Evolutionary conservation across 139 green algal species (phyloP), one percentile per base, ranked within the genome.

Genomic region (Haematococcus sp.): DNA sequence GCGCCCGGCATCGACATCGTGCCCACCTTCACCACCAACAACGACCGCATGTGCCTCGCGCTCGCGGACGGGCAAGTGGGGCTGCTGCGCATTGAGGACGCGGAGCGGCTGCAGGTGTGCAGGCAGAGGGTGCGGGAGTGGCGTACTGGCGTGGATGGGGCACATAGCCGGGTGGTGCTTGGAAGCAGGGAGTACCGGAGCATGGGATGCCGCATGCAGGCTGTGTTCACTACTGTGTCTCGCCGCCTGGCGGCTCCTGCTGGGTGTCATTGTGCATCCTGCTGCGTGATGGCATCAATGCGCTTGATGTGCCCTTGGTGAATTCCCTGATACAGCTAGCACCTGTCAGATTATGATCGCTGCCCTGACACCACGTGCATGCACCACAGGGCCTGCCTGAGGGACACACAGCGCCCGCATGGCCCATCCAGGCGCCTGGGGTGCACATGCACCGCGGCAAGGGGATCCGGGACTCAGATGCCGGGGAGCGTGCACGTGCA

Each of bases 1-100:
- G 65, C 80, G 2, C 81, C 91, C 11, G 86, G 72, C 2, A 76
- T 92, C 25, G 92, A 96, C 68, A 68, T 93, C n/a, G 83, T 94
- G n/a, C 92, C 92, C 51, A 95, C 90, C 4, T 91, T 97, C 73
- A 97, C 89, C 63, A 96, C 90, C 69, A 81, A 69, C 80, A 96
- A 96, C 72, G 66, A 88, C 27, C 77, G 86, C 73, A 94, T 97
- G 58, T 90, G 89, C 80, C 83, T 97, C 74, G 78, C 94, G 44
- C 86, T 96, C 22, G 35, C 70, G 11, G 76, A 76, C 56, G 86
- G 85, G 23, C 52, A 81, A 30, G 77, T 85, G 30, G 92, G 91
- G 22, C 74, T 91, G 66, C 82, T 96, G 71, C 81, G 90, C n/a
- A 86, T 92, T 19, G 81, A 90, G 31, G 92, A 96, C 55, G 91